These are phyloP conservation scores for Fraxinus excelsior DNA, from an alignment of 257 asterid genomes.

Conservation along the genomic window DNA sequence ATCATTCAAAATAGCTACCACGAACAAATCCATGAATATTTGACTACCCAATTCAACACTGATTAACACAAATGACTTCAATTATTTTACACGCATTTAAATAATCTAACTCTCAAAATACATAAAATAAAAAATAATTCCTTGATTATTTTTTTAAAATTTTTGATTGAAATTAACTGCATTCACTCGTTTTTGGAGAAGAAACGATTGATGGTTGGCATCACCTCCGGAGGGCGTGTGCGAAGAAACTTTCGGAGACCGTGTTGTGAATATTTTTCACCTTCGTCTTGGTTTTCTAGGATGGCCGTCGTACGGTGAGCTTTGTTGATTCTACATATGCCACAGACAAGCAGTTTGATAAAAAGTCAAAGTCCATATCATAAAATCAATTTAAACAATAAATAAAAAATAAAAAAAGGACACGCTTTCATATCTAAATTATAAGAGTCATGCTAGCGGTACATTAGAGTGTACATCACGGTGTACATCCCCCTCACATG, in stretches of 20 bases:
- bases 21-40: background rate
- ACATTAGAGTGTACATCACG: no score
- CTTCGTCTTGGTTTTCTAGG: slow-evolving; percentile 77
- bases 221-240: slow-evolving; percentile 77
- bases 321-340: slow-evolving; percentile 55
- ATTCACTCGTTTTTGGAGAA: slow-evolving; percentile 42
- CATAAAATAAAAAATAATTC: no score
- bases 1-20: background rate
- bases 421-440: background rate
- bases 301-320: slow-evolving; percentile 49
- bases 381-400: no score
- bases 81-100: background rate
- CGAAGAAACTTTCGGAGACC: slow-evolving; percentile 76
- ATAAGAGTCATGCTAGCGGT: no score
- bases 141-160: no score
- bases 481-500: no score
- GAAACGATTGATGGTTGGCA: slow-evolving; percentile 84
- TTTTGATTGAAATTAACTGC: background rate
- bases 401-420: no score
- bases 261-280: slow-evolving; percentile 68
- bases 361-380: background rate
- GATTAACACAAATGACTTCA: background rate
- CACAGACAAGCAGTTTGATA: background rate
- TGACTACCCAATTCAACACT: background rate
- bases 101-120: background rate